Evolutionary conservation across 495 filamentous ascomycete genomes (phyloP), one percentile per base, ranked within the genome.

Genomic region (Amorphotheca resinae): DNA sequence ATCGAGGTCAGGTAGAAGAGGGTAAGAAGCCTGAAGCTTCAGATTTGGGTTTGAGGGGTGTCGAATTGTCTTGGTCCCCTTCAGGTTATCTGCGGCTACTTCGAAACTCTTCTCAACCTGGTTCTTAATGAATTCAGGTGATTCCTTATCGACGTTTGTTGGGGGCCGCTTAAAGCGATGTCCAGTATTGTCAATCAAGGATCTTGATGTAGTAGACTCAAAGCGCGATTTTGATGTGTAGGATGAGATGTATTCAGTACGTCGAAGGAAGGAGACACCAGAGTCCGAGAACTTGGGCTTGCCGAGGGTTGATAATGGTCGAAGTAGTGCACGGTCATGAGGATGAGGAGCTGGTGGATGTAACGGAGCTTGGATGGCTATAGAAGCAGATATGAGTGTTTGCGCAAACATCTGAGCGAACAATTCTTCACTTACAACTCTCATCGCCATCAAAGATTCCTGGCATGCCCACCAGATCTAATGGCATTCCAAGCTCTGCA

Each of bases 401-500:
- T 38, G 48, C 44, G 45, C 31, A 17, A 21, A 14, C 11, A 15
- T 7, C 20, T 20, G n/a, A 40, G 15, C 4, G 36, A 17, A 21
- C 7, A n/a, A 16, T 22, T 41, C 41, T 39, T 26, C 11, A 73
- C 87, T 53, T 70, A 95, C 91, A 83, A 62, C 81, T 83, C 68
- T 98, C 91, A 64, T 98, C 85, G 42, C 88, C 88, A 49, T 96
- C 76, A 57, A 96, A 95, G 33, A 96, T 75, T 0, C 87, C 83
- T 4, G 93, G 93, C 60, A 96, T 80, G 49, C 93, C 91, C 33
- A 95, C 81, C 33, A 98, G 65, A 59, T 98, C 89, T 59, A 98
- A 77, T 30, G 85, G 86, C 89, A 98, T 95, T 26, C 93, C 91
- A 45, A 95, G 76, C 66, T 96, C 93, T 15, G 87, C 88, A 75